Base-by-base conservation (phyloP, 2,329 filamentous ascomycete species). In the Graphilbum ipis-grandicollis region DNA sequence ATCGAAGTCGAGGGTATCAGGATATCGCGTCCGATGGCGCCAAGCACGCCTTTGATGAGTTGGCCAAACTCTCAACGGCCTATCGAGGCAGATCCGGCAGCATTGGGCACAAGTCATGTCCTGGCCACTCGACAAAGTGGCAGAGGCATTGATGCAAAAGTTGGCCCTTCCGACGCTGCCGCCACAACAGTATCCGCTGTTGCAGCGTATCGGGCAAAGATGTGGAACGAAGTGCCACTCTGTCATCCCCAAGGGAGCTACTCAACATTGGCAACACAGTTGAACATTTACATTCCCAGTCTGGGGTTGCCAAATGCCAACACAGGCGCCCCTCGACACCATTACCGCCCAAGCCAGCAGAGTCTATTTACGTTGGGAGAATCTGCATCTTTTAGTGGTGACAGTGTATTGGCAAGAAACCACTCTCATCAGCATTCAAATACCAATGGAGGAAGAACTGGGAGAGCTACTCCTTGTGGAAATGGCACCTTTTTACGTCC, bases 1-100 rank as follows among this genome's bases (percentile, higher is more conserved):
- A 64, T 92, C 31, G 71, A 88, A 51, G 71, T 93, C 8, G 82
- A 93, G 44, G 86, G 84, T 4, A 85, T 94, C 35, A 84, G 79
- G 76, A 72, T 80, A 35, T 76, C 73, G 19, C 59, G 62, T 36
- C 62, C 65, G 32, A 55, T 58, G 9, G 62, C 60, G 10, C 59
- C 62, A 10, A 48, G 40, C 35, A 39, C 38, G n/a, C n/a, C n/a
- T n/a, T n/a, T n/a, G n/a, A n/a, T n/a, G n/a, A n/a, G n/a, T n/a
- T n/a, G n/a, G n/a, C n/a, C n/a, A n/a, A n/a, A n/a, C n/a, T n/a
- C n/a, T n/a, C 14, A 50, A 46, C 30, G 23, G 23, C 23, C 23
- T n/a, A n/a, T n/a, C n/a, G n/a, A n/a, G n/a, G n/a, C n/a, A n/a
- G n/a, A n/a, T n/a, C n/a, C n/a, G n/a, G n/a, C n/a, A n/a, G n/a